Evolutionary conservation across 2,329 filamentous ascomycete genomes (phyloP), one percentile per base, ranked within the genome.

Genomic region (Penicillium griseofulvum): DNA sequence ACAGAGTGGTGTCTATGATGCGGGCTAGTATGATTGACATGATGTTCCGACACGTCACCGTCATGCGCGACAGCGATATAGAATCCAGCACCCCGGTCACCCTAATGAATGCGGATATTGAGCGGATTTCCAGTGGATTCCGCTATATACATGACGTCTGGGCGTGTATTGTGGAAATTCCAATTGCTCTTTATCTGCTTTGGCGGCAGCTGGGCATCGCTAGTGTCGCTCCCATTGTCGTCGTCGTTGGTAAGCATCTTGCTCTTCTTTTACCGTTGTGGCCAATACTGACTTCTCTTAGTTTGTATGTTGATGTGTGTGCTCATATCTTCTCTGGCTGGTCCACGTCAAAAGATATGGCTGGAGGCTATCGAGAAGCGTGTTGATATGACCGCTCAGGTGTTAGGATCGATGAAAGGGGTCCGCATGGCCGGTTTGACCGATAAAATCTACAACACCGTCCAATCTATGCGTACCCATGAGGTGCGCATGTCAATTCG

Each of bases 391-490:
- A 39, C 37, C 37, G 22, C 37, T 22, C 17, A 39, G 37, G 22
- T 39, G 12, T 16, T 39, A 19, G 22, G 17, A 24, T 39, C 37
- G 17, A 39, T 39, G 37, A 39, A 39, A 39, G 37, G 37, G 17
- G 22, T 39, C 37, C 17, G 22, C 17, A 39, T 39, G 37, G 17
- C 37, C 12, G 37, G 37, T 39, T 36, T 36, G 33, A 36, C 33
- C 5, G 61, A 47, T 16, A 55, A 67, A 5, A 56, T 76, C 1
- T 62, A 65, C 19, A 52, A 59, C 2, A 57, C 69, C 3, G 64
- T 78, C 4, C 72, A 77, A 49, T 56, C 53, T 1, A 54, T 76
- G 22, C 69, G 76, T 6, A 50, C 70, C 1, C 58, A 69, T 4
- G 76, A 78, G 56, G 57, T 78, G 0, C 49, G 37, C 1, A 52